These are phyloP conservation scores for Phytophthora hybrid DNA, from an alignment of 352 stramenopile species.

Conservation along the genomic window DNA sequence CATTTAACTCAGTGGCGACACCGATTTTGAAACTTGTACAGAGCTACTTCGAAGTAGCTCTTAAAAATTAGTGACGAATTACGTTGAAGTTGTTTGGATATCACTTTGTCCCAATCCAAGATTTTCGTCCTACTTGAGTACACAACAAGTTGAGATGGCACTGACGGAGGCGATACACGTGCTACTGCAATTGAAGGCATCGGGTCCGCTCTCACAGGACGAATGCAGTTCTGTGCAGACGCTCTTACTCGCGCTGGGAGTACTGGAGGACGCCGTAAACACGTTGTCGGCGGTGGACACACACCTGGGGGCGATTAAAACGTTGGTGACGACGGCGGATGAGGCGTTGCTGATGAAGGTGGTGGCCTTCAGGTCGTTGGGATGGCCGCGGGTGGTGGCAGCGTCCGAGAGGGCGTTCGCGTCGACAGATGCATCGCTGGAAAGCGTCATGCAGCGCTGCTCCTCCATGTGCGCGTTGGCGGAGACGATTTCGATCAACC, in stretches of 20 bases:
- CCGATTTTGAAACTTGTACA: neutral
- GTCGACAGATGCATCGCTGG: neutral
- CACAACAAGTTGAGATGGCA: neutral
- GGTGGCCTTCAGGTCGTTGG: neutral
- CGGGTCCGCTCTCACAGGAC: neutral
- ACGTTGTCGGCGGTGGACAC: neutral
- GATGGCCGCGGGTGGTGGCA: neutral
- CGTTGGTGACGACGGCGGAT: neutral
- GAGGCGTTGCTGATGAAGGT: conserved; percentile 2
- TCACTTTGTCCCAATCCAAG: neutral
- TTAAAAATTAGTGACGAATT: neutral
- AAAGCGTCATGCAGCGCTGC: neutral
- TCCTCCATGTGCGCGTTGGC: neutral
- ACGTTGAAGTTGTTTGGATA: neutral
- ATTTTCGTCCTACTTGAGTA: neutral
- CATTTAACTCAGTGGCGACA: too few relatives aligned
- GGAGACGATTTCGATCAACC: neutral
- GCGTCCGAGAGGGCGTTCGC: neutral
- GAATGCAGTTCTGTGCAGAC: neutral
- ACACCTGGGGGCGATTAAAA: neutral
- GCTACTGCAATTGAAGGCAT: neutral
- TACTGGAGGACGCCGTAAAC: neutral
- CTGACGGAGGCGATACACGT: neutral
- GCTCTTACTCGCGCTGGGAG: neutral
- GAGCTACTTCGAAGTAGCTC: too few relatives aligned